Percentiles rank a stretch among this genome's conserved stretches.
Evolutionary conservation across 306 rosid species (phyloP).

Genomic region (Vigna trinervia): DNA sequence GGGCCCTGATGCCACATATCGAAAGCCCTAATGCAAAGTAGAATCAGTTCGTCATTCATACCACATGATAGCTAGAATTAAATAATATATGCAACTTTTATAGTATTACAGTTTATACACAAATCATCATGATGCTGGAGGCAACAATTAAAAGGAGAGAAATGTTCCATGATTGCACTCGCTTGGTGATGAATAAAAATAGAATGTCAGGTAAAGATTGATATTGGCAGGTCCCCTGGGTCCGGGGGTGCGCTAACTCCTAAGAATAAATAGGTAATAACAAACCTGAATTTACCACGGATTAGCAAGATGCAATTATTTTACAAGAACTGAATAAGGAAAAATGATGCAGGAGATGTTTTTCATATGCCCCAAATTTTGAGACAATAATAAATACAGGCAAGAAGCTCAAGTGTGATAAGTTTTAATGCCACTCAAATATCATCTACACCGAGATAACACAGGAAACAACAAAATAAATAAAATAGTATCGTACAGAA

Average conservation of each 20-base stretch:
- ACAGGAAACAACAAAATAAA: conserved; percentile 13
- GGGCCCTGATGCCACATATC: conserved; percentile 93
- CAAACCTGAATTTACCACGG: conserved; percentile 1
- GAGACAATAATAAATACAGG: conserved; percentile 11
- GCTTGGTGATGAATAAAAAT: conserved; percentile 32
- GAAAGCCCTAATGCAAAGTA: conserved; percentile 71
- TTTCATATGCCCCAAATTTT: conserved; percentile 4
- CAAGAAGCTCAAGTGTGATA: conserved; percentile 23
- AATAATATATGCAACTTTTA: conserved; percentile 24
- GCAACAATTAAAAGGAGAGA: conserved; percentile 37
- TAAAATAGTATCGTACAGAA: conserved; percentile 19
- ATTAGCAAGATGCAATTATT: conserved; percentile 29
- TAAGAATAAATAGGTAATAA: conserved; percentile 22
- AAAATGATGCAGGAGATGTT: conserved; percentile 12
- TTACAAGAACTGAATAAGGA: conserved; percentile 20
- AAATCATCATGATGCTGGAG: conserved; percentile 29
- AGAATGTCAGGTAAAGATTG: conserved; percentile 29
- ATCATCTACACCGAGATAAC: conserved; percentile 1
- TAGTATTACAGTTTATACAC: conserved; percentile 20
- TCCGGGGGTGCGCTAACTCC: conserved; percentile 19
- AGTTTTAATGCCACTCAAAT: conserved; percentile 13
- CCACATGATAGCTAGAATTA: conserved; percentile 38
- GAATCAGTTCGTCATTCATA: conserved; percentile 36
- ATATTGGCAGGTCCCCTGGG: conserved; percentile 12
- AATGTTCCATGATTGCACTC: conserved; percentile 33